Conservation (phyloP, 106 monocot species). For the Narthecium ossifragum region DNA sequence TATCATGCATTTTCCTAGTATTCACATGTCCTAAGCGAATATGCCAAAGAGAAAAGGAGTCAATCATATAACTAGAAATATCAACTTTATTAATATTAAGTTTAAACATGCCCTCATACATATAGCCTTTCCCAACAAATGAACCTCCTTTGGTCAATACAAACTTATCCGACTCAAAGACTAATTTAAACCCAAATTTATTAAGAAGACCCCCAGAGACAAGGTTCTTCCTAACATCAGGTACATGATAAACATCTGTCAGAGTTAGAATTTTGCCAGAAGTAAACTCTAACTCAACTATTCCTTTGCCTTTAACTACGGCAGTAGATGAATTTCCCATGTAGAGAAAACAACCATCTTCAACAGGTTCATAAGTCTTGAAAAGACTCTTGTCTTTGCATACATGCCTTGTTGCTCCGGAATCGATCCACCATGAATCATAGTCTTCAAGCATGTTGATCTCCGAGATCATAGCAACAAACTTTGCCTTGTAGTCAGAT, state of each 20-base stretch:
- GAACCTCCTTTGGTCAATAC: not conserved
- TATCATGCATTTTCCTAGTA: not conserved
- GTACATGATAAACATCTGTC: not conserved
- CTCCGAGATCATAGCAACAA: too few species aligned
- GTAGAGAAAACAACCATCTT: not conserved
- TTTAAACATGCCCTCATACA: not conserved
- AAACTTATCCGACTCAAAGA: not conserved
- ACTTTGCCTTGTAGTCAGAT: too few species aligned
- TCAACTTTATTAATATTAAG: not conserved
- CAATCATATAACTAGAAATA: not conserved
- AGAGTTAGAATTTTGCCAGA: not conserved
- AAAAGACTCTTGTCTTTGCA: too few species aligned
- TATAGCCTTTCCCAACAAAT: not conserved
- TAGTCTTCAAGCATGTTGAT: too few species aligned
- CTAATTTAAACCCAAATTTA: not conserved
- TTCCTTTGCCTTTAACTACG: not conserved
- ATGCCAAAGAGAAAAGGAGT: conserved; percentile 7
- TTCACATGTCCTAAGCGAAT: conserved; percentile 2
- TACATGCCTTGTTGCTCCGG: too few species aligned
- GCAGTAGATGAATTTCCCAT: not conserved
- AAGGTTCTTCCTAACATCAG: not conserved
- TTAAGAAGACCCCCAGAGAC: not conserved
- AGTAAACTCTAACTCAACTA: not conserved
- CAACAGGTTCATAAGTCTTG: not conserved
- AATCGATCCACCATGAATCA: too few species aligned